Conservation (phyloP, 148 eudicot species). For the Arbutus unedo region DNA sequence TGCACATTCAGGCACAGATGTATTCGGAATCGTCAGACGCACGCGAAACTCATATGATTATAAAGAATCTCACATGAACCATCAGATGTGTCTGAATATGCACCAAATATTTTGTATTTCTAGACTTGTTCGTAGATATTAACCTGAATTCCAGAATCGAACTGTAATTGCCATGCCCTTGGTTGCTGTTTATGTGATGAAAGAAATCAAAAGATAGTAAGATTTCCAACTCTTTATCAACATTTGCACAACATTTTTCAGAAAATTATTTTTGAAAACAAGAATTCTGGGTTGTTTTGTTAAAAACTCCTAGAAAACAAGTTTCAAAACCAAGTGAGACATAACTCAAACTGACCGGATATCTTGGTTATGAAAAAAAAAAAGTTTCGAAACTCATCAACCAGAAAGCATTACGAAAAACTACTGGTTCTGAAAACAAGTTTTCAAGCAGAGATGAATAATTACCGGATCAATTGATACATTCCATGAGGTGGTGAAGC, state of each 20-base stretch:
- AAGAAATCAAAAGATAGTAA: background rate
- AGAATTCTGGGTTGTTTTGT: background rate
- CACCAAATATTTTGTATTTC: too few species aligned
- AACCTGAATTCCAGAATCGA: constrained; percentile 45
- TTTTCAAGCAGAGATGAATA: background rate
- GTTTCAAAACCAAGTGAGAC: background rate
- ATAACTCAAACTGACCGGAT: too few species aligned
- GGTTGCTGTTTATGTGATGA: constrained; percentile 34
- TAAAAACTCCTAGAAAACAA: background rate
- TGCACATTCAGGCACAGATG: too few species aligned
- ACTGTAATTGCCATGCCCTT: constrained; percentile 43
- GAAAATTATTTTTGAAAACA: background rate
- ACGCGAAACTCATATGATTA: too few species aligned
- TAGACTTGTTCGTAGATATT: background rate
- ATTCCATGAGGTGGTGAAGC: constrained; percentile 42
- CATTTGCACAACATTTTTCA: background rate
- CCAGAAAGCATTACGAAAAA: background rate
- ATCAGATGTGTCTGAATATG: too few species aligned
- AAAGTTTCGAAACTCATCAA: background rate
- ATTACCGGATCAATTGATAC: constrained; percentile 44
- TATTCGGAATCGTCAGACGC: too few species aligned
- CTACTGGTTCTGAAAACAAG: background rate
- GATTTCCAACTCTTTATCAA: background rate
- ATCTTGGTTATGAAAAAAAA: background rate
- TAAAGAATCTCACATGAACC: too few species aligned